These are phyloP conservation scores for Chrysanthemum seticuspe DNA, from an alignment of 129 eudicot species.

Conservation along the genomic window DNA sequence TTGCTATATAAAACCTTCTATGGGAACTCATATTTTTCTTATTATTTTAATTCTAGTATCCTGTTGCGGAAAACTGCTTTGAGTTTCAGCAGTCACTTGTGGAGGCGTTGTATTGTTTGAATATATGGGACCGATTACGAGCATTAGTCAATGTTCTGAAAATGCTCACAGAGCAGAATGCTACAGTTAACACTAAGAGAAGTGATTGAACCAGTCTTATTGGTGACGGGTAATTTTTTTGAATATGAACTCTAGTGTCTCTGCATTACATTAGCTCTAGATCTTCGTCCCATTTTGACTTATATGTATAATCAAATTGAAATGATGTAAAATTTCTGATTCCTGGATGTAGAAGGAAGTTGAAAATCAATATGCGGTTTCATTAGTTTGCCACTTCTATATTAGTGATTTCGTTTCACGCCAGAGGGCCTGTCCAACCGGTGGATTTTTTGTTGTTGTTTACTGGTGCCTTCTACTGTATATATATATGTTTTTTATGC, in stretches of 20 bases:
- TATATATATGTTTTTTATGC: too few species aligned
- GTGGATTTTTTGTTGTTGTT: too few species aligned
- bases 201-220: conserved; percentile 41
- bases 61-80: conserved; percentile 79
- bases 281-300: neutral
- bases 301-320: conserved; percentile 16
- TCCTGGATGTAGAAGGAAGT: conserved; percentile 14
- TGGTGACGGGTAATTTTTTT: neutral
- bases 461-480: too few species aligned
- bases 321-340: conserved; percentile 15
- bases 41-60: conserved; percentile 51
- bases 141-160: conserved; percentile 81
- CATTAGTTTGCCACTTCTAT: too few species aligned
- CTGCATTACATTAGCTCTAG: neutral
- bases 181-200: conserved; percentile 39
- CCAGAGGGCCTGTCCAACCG: too few species aligned
- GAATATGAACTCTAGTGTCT: conserved; percentile 26
- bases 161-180: conserved; percentile 60
- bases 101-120: conserved; percentile 75
- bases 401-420: too few species aligned
- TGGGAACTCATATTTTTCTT: neutral
- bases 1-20: neutral
- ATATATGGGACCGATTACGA: conserved; percentile 84
- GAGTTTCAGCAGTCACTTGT: conserved; percentile 87
- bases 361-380: neutral